These are phyloP conservation scores for Lasiosphaeria hispida DNA, from an alignment of 495 filamentous ascomycete genomes.

Conservation along the genomic window DNA sequence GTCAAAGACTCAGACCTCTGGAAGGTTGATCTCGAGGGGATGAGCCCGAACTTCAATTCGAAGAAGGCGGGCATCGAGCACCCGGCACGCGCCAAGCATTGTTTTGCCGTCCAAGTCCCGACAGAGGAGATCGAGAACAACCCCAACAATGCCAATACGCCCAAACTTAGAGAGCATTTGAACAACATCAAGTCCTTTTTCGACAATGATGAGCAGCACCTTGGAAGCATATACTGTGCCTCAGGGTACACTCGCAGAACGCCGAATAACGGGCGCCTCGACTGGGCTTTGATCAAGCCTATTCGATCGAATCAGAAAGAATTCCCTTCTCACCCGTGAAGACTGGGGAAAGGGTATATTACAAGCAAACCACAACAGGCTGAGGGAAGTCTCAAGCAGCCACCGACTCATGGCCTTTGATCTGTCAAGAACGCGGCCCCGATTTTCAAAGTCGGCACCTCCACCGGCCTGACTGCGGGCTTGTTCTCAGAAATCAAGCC, in stretches of 20 bases:
- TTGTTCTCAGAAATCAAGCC: neutral
- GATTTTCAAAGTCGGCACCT: constrained; percentile 4
- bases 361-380: neutral
- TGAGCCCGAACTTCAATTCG: neutral
- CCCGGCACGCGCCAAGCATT: neutral
- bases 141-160: neutral
- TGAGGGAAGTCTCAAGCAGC: constrained; percentile 4
- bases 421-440: neutral
- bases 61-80: neutral
- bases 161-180: neutral
- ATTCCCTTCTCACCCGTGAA: neutral
- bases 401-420: neutral
- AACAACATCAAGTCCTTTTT: constrained; percentile 3
- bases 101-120: neutral
- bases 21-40: constrained; percentile 3
- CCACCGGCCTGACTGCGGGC: constrained; percentile 1
- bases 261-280: neutral
- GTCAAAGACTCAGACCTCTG: too few species aligned
- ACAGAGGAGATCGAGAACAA: neutral
- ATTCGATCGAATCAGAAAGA: neutral
- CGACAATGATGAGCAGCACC: constrained; percentile 3
- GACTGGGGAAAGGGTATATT: neutral
- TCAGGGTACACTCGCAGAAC: constrained; percentile 8
- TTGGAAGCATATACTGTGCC: neutral
- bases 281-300: constrained; percentile 12